Evolutionary conservation across 257 asterid species (phyloP), one percentile per base, ranked within the genome.

Genomic region (Nicotiana obtusifolia): DNA sequence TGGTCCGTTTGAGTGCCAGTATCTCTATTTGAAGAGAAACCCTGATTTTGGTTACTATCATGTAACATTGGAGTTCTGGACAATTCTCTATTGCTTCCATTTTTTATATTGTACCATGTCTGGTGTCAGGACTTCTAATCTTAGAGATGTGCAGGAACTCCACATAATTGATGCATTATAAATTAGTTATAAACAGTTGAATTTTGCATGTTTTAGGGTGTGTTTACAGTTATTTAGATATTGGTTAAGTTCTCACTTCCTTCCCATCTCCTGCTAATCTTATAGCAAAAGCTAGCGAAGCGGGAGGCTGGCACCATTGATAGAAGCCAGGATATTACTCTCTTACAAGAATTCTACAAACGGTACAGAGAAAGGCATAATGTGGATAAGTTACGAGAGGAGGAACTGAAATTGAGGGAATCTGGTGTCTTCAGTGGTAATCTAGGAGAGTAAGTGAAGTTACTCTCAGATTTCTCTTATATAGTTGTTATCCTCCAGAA

Each of bases 271-370:
- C 76, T 83, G 83, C 28, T 52, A 69, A 35, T 81, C 77, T 80
- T 89, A 86, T 92, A 96, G 99, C 99, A 94, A 96, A 96, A 96
- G 82, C 90, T 94, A 44, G 97, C 97, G 15, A 94, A 93, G 90
- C 87, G 94, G 89, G 99, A 94, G 83, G 97, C 89, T 86, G 97
- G 97, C 87, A 77, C 86, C 86, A 94, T 95, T 77, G 99, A 95
- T 80, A 88, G 99, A 87, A 94, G 97, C 88, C 96, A 82, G 82
- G 99, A 94, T 82, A 94, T 96, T 86, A 85, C 95, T 85, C 97
- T 93, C 82, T 88, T 96, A 75, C 90, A 93, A 60, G 99, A 96
- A 77, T 96, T 94, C 81, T 96, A 94, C 84, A 96, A 87, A 81
- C 88, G 80, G 26, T 96, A 91, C 85, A 87, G 99, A 81, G 90